These are phyloP conservation scores for Tagetes erecta DNA, from an alignment of 129 eudicot genomes.

Conservation along the genomic window DNA sequence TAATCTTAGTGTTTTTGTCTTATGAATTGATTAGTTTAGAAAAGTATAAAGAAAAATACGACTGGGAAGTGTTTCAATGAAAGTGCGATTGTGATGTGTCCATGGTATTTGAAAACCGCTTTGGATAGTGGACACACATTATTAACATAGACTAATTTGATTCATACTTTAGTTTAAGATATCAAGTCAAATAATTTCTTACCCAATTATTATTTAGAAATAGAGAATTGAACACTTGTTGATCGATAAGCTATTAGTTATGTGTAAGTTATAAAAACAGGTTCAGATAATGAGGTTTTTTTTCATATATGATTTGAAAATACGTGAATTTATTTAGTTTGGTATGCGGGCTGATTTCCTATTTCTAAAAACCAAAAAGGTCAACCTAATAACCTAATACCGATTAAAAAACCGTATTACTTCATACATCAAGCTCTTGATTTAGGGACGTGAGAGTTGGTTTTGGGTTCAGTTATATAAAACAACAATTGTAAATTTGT, in stretches of 20 bases:
- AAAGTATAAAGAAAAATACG: slow-evolving; percentile 26
- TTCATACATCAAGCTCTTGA: too few relatives aligned
- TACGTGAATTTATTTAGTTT: too few relatives aligned
- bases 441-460: too few relatives aligned
- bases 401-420: too few relatives aligned
- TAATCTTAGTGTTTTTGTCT: not conserved
- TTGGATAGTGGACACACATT: not conserved
- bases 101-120: slow-evolving; percentile 27
- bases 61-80: slow-evolving; percentile 27
- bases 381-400: too few relatives aligned
- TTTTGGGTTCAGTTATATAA: too few relatives aligned
- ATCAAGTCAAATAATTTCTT: not conserved
- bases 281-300: not conserved
- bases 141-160: slow-evolving; percentile 14
- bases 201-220: not conserved
- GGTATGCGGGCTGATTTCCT: too few relatives aligned
- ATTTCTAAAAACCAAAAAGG: too few relatives aligned
- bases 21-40: not conserved
- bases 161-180: not conserved
- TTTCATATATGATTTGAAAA: too few relatives aligned
- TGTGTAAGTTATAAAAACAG: not conserved
- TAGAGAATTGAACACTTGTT: not conserved
- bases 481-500: too few relatives aligned
- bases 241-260: not conserved
- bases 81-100: slow-evolving; percentile 15